These are phyloP conservation scores for Trametes hirsuta DNA, from an alignment of 1,284 basidiomycete genomes.

Conservation along the genomic window DNA sequence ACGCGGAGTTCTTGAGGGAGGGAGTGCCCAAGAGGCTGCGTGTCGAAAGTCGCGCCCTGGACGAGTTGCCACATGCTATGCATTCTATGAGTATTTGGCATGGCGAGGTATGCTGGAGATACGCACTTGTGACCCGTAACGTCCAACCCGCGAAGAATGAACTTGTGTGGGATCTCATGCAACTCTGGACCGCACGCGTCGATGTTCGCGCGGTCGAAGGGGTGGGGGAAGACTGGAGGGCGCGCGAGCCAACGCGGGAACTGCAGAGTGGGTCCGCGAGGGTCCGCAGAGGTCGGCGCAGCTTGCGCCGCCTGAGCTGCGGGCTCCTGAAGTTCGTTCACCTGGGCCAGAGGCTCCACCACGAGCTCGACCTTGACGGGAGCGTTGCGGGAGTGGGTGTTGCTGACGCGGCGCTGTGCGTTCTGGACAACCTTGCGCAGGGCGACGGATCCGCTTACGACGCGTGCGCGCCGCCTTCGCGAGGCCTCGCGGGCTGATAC, in stretches of 20 bases:
- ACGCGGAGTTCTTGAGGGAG: slow-evolving; percentile 33
- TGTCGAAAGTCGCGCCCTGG: slow-evolving; percentile 11
- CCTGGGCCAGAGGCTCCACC: slow-evolving; percentile 1
- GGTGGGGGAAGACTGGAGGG: slow-evolving; percentile 31
- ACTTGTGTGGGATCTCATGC: slow-evolving; percentile 36
- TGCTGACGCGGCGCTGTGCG: slow-evolving; percentile 21
- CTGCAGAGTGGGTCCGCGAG: slow-evolving; percentile 29
- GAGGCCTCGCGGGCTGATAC: slow-evolving; percentile 24
- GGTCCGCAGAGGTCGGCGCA: background rate
- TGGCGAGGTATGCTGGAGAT: background rate
- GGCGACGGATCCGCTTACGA: slow-evolving; percentile 21
- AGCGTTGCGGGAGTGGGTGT: slow-evolving; percentile 6
- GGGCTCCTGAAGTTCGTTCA: background rate
- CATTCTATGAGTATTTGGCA: background rate
- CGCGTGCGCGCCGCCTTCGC: slow-evolving; percentile 22
- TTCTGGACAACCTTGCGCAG: slow-evolving; percentile 22
- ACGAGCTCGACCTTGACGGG: slow-evolving; percentile 2
- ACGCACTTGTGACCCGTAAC: slow-evolving; percentile 37
- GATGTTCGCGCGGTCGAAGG: slow-evolving; percentile 33
- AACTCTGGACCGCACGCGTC: slow-evolving; percentile 38
- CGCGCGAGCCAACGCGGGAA: slow-evolving; percentile 40
- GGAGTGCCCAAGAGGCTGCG: slow-evolving; percentile 16
- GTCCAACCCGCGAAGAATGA: slow-evolving; percentile 40
- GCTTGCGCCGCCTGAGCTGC: background rate
- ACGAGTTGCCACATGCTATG: slow-evolving; percentile 23